phyloP scores from a whole-genome alignment of 306 rosid species.

The Quillaja saponaria region DNA sequence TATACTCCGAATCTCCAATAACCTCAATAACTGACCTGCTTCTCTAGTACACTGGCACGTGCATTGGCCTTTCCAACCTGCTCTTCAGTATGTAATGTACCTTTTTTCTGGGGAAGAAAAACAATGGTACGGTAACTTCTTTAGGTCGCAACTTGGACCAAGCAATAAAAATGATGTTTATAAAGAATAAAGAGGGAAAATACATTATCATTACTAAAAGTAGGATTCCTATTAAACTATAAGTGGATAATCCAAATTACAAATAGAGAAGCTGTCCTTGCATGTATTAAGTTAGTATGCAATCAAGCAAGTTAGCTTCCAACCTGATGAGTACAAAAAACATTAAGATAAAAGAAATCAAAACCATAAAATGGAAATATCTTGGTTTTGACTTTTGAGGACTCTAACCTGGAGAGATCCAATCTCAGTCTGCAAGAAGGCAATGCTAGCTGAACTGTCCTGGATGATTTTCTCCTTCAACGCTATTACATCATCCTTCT shows the following conservation, averaged over 20 bases:
- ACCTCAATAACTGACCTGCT: constrained; percentile 56
- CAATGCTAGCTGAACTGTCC: constrained; percentile 49
- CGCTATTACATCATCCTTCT: constrained; percentile 56
- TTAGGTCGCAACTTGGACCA: background rate
- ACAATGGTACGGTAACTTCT: background rate
- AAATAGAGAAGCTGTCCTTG: background rate
- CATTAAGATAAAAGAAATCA: background rate
- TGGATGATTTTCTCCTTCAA: constrained; percentile 58
- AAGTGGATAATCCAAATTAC: background rate
- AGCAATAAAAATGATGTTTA: too few relatives aligned
- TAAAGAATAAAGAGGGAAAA: background rate
- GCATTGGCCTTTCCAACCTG: constrained; percentile 82
- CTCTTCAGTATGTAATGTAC: constrained; percentile 56
- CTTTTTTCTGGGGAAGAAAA: constrained; percentile 59
- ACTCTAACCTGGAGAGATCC: constrained; percentile 71
- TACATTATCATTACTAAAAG: background rate
- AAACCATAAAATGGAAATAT: background rate
- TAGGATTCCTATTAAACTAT: background rate
- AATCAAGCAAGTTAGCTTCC: background rate
- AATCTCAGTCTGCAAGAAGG: constrained; percentile 61
- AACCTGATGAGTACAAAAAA: background rate
- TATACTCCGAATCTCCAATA: constrained; percentile 21
- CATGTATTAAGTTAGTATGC: background rate
- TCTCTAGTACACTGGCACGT: constrained; percentile 78
- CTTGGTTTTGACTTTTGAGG: background rate